Evolutionary conservation across 805 yeast species (phyloP).

Genomic region (Wickerhamiella brachini): DNA sequence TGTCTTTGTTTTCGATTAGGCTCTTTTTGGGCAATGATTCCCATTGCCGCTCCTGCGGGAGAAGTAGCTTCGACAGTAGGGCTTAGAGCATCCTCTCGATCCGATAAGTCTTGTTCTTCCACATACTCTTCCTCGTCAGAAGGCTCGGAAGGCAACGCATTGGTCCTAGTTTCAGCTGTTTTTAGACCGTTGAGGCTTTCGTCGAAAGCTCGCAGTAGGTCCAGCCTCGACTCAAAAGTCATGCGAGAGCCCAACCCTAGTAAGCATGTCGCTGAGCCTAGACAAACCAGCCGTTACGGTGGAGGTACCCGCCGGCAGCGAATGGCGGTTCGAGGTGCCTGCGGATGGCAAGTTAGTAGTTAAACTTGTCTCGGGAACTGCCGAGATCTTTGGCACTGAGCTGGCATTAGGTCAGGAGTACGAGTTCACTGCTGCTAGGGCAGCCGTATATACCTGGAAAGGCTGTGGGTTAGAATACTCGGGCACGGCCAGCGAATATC

Average conservation of each 20-base stretch:
- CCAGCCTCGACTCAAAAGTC: neutral
- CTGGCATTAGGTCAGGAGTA: slow-evolving; percentile 58
- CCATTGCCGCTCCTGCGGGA: neutral
- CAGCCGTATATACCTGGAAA: slow-evolving; percentile 44
- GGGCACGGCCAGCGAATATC: slow-evolving; percentile 35
- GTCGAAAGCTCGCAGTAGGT: neutral
- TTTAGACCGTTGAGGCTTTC: neutral
- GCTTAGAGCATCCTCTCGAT: no score
- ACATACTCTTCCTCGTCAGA: neutral
- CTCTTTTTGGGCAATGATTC: neutral
- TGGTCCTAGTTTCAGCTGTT: no score
- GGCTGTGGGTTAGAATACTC: slow-evolving; percentile 50
- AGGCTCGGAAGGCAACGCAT: no score
- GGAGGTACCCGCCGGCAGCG: slow-evolving; percentile 28
- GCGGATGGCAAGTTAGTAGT: slow-evolving; percentile 37
- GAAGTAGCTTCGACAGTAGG: no score
- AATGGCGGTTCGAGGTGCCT: slow-evolving; percentile 68
- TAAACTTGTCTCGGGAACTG: slow-evolving; percentile 51
- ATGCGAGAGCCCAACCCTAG: neutral
- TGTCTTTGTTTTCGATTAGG: neutral
- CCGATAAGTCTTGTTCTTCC: neutral
- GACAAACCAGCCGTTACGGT: slow-evolving; percentile 7
- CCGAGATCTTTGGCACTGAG: slow-evolving; percentile 90
- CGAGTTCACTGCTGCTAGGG: slow-evolving; percentile 39
- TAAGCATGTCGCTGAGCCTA: neutral